A percentile compares a stretch with the other conserved stretches of the same genome.
These are phyloP conservation scores for Aquilaria yunnanensis DNA, from an alignment of 345 rosid species.

Conservation along the genomic window DNA sequence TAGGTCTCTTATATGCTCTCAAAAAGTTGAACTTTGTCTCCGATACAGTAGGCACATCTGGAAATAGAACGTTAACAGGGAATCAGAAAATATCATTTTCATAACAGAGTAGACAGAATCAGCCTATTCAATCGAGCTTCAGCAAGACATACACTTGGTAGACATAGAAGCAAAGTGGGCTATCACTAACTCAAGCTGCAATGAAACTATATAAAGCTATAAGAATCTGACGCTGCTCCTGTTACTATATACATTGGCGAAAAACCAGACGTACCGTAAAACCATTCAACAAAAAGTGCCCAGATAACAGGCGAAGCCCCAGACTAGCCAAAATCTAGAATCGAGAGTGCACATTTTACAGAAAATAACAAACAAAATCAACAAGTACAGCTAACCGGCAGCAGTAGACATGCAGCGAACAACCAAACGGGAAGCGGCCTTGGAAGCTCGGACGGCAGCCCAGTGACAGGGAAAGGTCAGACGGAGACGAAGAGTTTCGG, in stretches of 20 bases:
- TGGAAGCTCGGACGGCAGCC: constrained; percentile 28
- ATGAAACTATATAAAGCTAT: neutral
- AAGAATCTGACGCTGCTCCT: neutral
- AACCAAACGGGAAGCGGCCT: constrained; percentile 34
- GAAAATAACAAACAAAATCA: neutral
- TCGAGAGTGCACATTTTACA: neutral
- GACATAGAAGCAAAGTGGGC: neutral
- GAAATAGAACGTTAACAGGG: constrained; percentile 5
- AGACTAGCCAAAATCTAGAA: neutral
- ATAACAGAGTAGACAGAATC: neutral
- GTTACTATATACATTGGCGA: neutral
- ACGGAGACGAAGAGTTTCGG: constrained; percentile 35
- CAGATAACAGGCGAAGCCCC: neutral
- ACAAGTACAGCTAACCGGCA: constrained; percentile 32
- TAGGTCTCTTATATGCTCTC: constrained; percentile 76
- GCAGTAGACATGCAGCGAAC: constrained; percentile 62
- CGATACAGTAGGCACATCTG: constrained; percentile 84
- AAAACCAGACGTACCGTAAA: neutral
- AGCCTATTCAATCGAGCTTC: too few species aligned
- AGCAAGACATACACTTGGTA: too few species aligned
- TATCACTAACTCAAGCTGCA: neutral
- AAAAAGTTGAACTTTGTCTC: constrained; percentile 82
- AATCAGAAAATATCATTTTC: neutral
- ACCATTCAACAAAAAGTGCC: neutral
- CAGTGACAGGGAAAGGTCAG: constrained; percentile 27